Conservation (phyloP, 306 rosid genomes). For the Biancaea sappan region DNA sequence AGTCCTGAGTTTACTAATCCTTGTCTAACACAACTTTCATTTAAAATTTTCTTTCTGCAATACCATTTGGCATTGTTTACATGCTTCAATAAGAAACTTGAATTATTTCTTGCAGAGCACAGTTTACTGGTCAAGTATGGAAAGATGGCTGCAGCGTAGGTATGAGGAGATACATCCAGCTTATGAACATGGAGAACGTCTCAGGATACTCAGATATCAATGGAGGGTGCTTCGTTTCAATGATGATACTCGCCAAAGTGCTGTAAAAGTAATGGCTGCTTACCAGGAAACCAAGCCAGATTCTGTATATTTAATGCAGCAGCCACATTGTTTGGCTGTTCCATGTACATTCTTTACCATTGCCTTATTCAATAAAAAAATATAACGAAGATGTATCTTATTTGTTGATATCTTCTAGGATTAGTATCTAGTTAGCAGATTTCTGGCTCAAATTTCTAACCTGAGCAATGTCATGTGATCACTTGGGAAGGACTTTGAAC, state of each 20-base stretch:
- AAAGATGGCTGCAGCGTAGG: constrained; percentile 72
- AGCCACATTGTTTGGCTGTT: constrained; percentile 88
- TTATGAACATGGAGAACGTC: constrained; percentile 39
- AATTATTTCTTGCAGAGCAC: constrained; percentile 46
- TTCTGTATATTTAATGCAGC: constrained; percentile 71
- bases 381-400: background rate
- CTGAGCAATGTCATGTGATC: background rate
- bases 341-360: constrained; percentile 61
- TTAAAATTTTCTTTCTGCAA: background rate
- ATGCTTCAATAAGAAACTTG: background rate
- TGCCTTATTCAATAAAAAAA: background rate
- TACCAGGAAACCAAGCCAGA: constrained; percentile 55
- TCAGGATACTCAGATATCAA: constrained; percentile 79
- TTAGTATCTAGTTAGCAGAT: background rate
- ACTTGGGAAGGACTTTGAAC: constrained; percentile 1
- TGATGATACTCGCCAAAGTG: constrained; percentile 81
- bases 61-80: background rate
- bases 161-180: constrained; percentile 53
- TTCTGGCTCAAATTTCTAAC: background rate
- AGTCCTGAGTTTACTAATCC: background rate
- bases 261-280: constrained; percentile 72
- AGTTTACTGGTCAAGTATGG: constrained; percentile 60
- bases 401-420: background rate
- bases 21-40: background rate
- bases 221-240: constrained; percentile 93